These are phyloP conservation scores for Globisporangium spinosum DNA, from an alignment of 352 stramenopile genomes.

Conservation along the genomic window DNA sequence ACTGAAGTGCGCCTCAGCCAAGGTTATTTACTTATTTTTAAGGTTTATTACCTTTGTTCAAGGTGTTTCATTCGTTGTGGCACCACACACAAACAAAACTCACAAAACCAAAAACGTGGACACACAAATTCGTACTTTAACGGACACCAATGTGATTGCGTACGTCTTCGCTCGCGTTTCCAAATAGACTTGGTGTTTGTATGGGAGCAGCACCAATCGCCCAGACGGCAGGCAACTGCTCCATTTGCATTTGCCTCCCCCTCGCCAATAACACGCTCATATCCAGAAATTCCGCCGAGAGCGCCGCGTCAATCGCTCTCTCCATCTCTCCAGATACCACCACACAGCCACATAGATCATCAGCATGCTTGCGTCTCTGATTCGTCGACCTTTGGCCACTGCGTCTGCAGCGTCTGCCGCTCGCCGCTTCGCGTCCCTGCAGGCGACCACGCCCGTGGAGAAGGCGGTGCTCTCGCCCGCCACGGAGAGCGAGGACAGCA, in stretches of 20 bases:
- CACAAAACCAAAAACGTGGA: background rate
- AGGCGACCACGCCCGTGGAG: slow-evolving; percentile 24
- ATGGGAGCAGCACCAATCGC: background rate
- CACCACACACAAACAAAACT: background rate
- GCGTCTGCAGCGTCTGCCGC: slow-evolving; percentile 10
- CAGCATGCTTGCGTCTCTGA: slow-evolving; percentile 39
- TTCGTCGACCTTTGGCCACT: slow-evolving; percentile 24
- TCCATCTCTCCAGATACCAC: background rate
- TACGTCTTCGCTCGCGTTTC: background rate
- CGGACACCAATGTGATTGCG: background rate
- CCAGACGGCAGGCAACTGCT: background rate
- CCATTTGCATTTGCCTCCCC: background rate
- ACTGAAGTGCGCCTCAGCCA: background rate
- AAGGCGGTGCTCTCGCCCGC: slow-evolving; percentile 13
- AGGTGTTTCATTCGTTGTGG: background rate
- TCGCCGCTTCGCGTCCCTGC: slow-evolving; percentile 33
- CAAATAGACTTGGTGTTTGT: background rate
- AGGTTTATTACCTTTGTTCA: background rate
- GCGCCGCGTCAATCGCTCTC: background rate
- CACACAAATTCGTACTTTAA: background rate
- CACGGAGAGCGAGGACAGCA: slow-evolving; percentile 1
- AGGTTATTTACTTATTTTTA: background rate
- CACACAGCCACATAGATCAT: background rate
- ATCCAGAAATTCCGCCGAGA: slow-evolving; percentile 6
- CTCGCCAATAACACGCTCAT: background rate